Base-by-base conservation (phyloP, 2,329 filamentous ascomycete species). In the Colletotrichum magnum region DNA sequence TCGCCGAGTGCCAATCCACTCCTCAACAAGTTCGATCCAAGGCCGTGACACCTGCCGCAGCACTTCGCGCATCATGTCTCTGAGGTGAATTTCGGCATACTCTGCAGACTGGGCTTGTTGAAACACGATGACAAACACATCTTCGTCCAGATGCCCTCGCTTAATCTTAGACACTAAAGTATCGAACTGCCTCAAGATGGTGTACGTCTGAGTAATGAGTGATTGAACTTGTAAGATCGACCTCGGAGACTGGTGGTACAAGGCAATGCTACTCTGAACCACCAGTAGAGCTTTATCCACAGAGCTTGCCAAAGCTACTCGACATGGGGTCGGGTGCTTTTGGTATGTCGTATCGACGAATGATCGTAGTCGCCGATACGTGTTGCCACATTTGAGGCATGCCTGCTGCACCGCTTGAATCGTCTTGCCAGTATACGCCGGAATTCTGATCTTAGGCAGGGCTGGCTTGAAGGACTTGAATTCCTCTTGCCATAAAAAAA, bases 1-100 rank as follows among this genome's bases (percentile, higher is more conserved):
- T 3, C 83, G 81, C 69, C 83, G 86, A 12, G 93, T 86, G 0
- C 94, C 94, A 69, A 95, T 89, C 93, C 93, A 96, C 74, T 91
- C 89, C 72, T 92, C 87, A 7, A 92, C 83, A 59, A 91, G 87
- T 60, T 90, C 86, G 9, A 93, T 81, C 88, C 91, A 94, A 0
- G 92, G 92, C 32, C 81, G 80, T 1, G 89, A 89, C 1, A 92
- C 89, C 47, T 87, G 84, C 52, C 85, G 83, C 16, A 96, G 78
- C 0, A 95, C 84, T 70, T 94, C 89, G 16, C 90, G 87, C 75
- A 94, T 86, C 39, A 93, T 86, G 24, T 87, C 85, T 21, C 88
- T 87, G 24, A 94, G 79, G 67, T 89, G 87, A 13, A 83, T 82
- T 58, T 90, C 88, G 39, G 87, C 86, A 72, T 93, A 88, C 68